These are phyloP conservation scores for Allantophomopsis lycopodina DNA, from an alignment of 2,329 filamentous ascomycete genomes.

Conservation along the genomic window DNA sequence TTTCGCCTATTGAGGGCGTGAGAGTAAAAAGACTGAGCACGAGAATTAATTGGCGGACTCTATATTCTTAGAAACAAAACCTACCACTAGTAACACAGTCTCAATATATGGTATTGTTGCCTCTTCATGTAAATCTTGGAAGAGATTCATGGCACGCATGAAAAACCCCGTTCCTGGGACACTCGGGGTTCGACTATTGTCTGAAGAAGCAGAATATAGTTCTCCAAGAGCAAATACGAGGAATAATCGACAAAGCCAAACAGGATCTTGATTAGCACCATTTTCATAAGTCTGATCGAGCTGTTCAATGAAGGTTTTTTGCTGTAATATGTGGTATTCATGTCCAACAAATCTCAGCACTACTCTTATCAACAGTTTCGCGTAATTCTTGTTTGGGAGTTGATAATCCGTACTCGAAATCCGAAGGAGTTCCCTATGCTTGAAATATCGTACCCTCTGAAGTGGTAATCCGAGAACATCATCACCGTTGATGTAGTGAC, in stretches of 20 bases:
- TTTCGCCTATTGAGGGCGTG: constrained; percentile 21
- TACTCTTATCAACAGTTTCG: constrained; percentile 21
- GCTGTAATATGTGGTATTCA: constrained; percentile 22
- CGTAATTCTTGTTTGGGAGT: constrained; percentile 22
- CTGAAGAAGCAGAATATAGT: constrained; percentile 20
- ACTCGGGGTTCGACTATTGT: constrained; percentile 18
- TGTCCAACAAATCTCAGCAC: constrained; percentile 21
- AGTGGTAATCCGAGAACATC: constrained; percentile 18
- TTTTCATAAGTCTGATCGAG: constrained; percentile 22
- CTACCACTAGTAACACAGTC: constrained; percentile 23
- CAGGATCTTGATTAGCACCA: constrained; percentile 14
- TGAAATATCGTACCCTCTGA: constrained; percentile 2
- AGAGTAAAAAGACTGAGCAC: constrained; percentile 16
- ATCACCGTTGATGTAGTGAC: constrained; percentile 20
- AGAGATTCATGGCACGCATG: constrained; percentile 22
- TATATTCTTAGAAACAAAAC: constrained; percentile 1
- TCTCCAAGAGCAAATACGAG: constrained; percentile 29
- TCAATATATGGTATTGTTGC: constrained; percentile 29
- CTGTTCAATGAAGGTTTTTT: constrained; percentile 22
- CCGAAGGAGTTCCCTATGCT: constrained; percentile 9
- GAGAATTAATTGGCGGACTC: constrained; percentile 1
- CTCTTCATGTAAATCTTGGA: constrained; percentile 27
- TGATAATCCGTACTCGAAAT: constrained; percentile 16
- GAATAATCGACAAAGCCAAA: constrained; percentile 29
- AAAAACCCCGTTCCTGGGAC: constrained; percentile 30